A percentile compares a stretch with the other conserved stretches of the same genome.
phyloP scores from a whole-genome alignment of 768 basidiomycete genomes.

The Cyclocybe cylindracea region DNA sequence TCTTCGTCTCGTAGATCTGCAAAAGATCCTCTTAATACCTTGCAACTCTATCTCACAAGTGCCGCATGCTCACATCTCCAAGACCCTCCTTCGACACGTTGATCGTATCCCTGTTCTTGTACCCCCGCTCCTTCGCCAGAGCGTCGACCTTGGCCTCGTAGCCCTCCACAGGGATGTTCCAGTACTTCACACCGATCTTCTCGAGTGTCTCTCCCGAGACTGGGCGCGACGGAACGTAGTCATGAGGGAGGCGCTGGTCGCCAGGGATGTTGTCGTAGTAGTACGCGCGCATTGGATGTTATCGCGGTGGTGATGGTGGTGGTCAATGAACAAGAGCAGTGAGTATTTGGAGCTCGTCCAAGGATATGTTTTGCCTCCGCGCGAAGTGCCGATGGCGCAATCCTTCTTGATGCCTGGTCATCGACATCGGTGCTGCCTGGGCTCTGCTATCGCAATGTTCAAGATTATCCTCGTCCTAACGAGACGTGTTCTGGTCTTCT shows the following conservation, averaged over 20 bases:
- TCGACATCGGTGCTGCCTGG: background rate
- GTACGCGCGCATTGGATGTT: slow-evolving; percentile 64
- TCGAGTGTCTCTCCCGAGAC: slow-evolving; percentile 52
- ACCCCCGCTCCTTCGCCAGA: slow-evolving; percentile 67
- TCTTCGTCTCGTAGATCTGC: slow-evolving; percentile 71
- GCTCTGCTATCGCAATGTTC: background rate
- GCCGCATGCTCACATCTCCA: slow-evolving; percentile 56
- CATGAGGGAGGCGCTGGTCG: slow-evolving; percentile 82
- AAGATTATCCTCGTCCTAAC: too few species aligned
- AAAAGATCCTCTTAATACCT: background rate
- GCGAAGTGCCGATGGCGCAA: slow-evolving; percentile 5
- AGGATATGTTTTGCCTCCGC: background rate
- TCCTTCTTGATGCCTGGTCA: background rate
- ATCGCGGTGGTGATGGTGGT: background rate
- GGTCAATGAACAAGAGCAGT: slow-evolving; percentile 1
- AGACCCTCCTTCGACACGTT: slow-evolving; percentile 77
- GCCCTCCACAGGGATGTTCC: slow-evolving; percentile 64
- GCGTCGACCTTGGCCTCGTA: slow-evolving; percentile 58
- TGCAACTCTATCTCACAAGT: background rate
- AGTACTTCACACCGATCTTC: slow-evolving; percentile 64
- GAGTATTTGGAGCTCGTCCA: background rate
- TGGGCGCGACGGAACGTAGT: slow-evolving; percentile 58
- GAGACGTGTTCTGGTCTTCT: too few species aligned
- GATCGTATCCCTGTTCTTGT: slow-evolving; percentile 84
- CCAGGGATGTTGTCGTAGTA: slow-evolving; percentile 74